Evolutionary conservation across 345 rosid genomes (phyloP).

Genomic region (Mallotus nudiflorus): DNA sequence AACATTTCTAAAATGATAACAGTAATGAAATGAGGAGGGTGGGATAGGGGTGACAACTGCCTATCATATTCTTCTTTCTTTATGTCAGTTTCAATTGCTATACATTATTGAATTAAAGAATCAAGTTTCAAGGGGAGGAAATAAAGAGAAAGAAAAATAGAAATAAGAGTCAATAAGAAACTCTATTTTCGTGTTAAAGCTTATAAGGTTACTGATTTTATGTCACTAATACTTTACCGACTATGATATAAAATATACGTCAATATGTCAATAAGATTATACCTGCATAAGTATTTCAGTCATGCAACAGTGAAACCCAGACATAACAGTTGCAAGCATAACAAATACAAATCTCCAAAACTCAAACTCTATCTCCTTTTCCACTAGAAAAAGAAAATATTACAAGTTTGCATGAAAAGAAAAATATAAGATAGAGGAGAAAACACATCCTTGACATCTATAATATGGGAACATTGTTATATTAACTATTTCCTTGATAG

Average conservation of each 20-base stretch:
- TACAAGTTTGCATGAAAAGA: constrained; percentile 5
- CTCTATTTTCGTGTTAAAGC: too few relatives aligned
- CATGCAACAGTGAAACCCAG: constrained; percentile 99
- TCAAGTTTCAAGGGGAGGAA: constrained; percentile 30
- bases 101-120: constrained; percentile 33
- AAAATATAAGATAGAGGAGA: not conserved
- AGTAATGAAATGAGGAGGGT: not conserved
- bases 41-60: constrained; percentile 13
- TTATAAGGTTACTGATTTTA: not conserved
- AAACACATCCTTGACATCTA: too few relatives aligned
- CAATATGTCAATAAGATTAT: constrained; percentile 15
- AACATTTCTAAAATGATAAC: not conserved
- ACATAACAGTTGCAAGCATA: constrained; percentile 99
- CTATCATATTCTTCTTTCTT: constrained; percentile 93
- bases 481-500: too few relatives aligned
- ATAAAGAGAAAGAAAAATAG: constrained; percentile 14
- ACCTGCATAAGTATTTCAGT: constrained; percentile 98
- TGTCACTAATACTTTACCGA: constrained; percentile 10
- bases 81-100: constrained; percentile 36
- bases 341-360: constrained; percentile 97
- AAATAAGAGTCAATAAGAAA: not conserved
- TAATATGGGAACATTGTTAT: too few relatives aligned
- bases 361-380: constrained; percentile 92
- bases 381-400: constrained; percentile 56
- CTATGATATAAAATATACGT: too few relatives aligned